Evolutionary conservation across 2,329 filamentous ascomycete species (phyloP).

Genomic region (Knoxdaviesia capensis): DNA sequence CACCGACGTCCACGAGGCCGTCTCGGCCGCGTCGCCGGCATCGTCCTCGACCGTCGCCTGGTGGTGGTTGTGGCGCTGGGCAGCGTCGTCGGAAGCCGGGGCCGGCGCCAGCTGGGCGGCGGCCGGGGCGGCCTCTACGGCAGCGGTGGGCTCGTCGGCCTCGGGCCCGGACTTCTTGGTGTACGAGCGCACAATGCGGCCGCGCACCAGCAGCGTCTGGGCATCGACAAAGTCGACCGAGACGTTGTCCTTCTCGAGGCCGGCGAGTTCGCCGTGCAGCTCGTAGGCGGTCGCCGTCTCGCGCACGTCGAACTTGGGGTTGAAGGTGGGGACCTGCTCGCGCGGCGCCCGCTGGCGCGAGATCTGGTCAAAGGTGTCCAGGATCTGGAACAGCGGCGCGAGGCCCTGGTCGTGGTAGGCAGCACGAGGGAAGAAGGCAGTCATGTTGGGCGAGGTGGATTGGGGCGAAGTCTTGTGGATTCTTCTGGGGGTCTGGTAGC

Average conservation of each 20-base stretch:
- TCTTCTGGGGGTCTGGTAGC: not conserved
- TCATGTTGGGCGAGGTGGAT: conserved; percentile 17
- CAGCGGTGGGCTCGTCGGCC: conserved; percentile 30
- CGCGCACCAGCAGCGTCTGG: conserved; percentile 52
- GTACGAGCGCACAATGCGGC: conserved; percentile 44
- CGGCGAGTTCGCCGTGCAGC: conserved; percentile 63
- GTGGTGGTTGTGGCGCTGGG: conserved; percentile 18
- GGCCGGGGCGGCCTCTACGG: conserved; percentile 36
- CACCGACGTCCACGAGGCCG: conserved; percentile 8
- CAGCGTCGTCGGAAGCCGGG: conserved; percentile 1
- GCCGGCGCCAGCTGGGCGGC: conserved; percentile 2
- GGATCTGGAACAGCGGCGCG: conserved; percentile 40
- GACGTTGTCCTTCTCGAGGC: conserved; percentile 53
- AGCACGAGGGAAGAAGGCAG: conserved; percentile 39
- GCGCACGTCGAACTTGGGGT: conserved; percentile 59
- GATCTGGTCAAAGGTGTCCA: conserved; percentile 36
- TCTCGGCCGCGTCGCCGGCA: conserved; percentile 11
- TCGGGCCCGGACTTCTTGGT: conserved; percentile 18
- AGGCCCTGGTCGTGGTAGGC: conserved; percentile 31
- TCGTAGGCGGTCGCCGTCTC: conserved; percentile 51
- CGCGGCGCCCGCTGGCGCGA: conserved; percentile 1
- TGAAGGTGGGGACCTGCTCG: conserved; percentile 33
- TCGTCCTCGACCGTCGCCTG: conserved; percentile 49
- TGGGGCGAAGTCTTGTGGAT: conserved; percentile 2
- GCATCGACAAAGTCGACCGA: conserved; percentile 61